Conservation (phyloP, 1,139 yeast species). For the Diutina siamensis region DNA sequence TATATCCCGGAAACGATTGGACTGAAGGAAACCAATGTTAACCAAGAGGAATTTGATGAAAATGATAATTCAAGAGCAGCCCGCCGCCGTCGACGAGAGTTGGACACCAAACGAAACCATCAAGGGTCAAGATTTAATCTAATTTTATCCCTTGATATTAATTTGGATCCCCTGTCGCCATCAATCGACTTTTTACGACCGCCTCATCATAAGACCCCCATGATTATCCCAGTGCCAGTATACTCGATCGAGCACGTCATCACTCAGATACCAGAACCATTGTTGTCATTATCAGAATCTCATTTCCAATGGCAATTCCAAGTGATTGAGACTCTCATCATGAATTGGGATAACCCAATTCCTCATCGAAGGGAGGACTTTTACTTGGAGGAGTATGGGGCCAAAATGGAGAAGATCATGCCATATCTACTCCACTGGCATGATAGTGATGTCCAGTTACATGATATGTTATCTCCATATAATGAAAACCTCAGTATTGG, state of each 20-base stretch:
- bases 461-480: not conserved
- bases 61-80: not conserved
- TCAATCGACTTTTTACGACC: conserved; percentile 26
- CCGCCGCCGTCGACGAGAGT: not conserved
- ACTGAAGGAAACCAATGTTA: not conserved
- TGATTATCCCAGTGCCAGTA: conserved; percentile 27
- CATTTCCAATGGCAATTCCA: conserved; percentile 22
- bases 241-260: conserved; percentile 28
- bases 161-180: conserved; percentile 32
- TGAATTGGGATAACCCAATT: conserved; percentile 16
- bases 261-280: conserved; percentile 18
- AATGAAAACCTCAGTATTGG: not conserved
- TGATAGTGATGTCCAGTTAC: not conserved
- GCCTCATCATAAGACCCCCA: conserved; percentile 16
- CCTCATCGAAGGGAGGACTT: not conserved
- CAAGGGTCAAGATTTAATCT: conserved; percentile 20
- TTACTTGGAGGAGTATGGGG: not conserved
- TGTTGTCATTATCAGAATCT: conserved; percentile 11
- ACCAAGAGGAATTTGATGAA: not conserved
- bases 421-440: conserved; percentile 1
- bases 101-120: not conserved
- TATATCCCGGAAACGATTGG: conserved; percentile 17
- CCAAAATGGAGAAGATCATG: not conserved
- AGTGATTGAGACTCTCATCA: conserved; percentile 18
- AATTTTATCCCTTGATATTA: conserved; percentile 50